A percentile compares a stretch with the other conserved stretches of the same genome.
phyloP scores from a whole-genome alignment of 2,329 filamentous ascomycete genomes.

The Fusarium veterinarium region DNA sequence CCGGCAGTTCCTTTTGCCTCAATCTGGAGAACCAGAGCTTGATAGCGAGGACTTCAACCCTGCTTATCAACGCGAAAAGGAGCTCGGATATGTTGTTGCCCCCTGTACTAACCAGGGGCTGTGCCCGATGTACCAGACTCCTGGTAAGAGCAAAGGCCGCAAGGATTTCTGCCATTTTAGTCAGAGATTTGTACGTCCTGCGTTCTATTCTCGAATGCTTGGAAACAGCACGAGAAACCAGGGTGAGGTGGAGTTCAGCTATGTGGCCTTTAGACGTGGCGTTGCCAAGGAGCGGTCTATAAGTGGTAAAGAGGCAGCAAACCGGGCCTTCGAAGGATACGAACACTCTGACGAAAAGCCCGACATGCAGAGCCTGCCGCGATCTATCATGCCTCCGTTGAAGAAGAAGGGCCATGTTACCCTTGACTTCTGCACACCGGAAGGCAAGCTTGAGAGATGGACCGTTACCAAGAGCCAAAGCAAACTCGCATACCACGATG shows the following conservation, averaged over 20 bases:
- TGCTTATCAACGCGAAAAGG: constrained; percentile 58
- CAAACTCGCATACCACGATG: constrained; percentile 88
- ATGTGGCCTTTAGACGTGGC: constrained; percentile 86
- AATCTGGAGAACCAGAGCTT: constrained; percentile 51
- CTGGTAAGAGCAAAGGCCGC: constrained; percentile 77
- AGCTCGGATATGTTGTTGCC: constrained; percentile 73
- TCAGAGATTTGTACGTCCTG: constrained; percentile 87
- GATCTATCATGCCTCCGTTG: constrained; percentile 81
- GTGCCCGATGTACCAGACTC: constrained; percentile 87
- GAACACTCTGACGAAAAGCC: constrained; percentile 61
- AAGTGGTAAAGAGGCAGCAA: constrained; percentile 67
- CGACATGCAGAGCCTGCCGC: constrained; percentile 78
- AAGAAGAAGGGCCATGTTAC: constrained; percentile 91
- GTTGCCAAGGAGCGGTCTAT: constrained; percentile 51
- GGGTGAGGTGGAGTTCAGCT: constrained; percentile 92
- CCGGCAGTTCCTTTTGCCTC: constrained; percentile 74
- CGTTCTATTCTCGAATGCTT: constrained; percentile 82
- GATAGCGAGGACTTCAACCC: constrained; percentile 55
- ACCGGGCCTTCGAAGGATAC: constrained; percentile 78
- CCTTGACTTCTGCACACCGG: constrained; percentile 89
- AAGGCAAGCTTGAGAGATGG: constrained; percentile 91
- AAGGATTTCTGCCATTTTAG: constrained; percentile 93
- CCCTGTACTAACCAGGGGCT: constrained; percentile 88
- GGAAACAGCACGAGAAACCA: constrained; percentile 78
- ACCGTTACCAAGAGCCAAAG: constrained; percentile 86